Evolutionary conservation across 495 filamentous ascomycete species (phyloP).

Genomic region (Podospora comata): DNA sequence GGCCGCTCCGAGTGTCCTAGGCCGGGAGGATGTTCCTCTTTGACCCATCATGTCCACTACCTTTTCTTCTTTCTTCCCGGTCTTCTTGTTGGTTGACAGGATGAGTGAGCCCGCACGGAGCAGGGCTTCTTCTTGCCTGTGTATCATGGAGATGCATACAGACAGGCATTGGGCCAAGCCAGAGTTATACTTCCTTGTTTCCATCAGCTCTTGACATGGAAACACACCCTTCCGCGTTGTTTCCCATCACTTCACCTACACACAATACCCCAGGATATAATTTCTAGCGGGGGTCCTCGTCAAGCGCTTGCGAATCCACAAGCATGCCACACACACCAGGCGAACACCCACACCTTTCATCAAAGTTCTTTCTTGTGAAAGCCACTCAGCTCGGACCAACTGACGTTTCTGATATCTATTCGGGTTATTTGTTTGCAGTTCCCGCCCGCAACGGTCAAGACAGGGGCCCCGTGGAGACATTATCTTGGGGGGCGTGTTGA

Average conservation of each 20-base stretch:
- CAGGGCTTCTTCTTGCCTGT: slow-evolving; percentile 10
- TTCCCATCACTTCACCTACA: slow-evolving; percentile 18
- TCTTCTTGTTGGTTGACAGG: slow-evolving; percentile 11
- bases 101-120: slow-evolving; percentile 18
- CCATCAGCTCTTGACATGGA: slow-evolving; percentile 9
- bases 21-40: slow-evolving; percentile 26
- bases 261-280: slow-evolving; percentile 24
- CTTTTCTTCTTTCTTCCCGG: slow-evolving; percentile 10
- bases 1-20: slow-evolving; percentile 27
- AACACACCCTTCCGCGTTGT: slow-evolving; percentile 5
- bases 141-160: not conserved
- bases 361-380: not conserved
- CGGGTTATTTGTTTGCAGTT: slow-evolving; percentile 12
- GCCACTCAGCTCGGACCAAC: slow-evolving; percentile 12
- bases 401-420: slow-evolving; percentile 19
- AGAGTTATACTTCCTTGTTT: slow-evolving; percentile 24
- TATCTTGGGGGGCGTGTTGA: not conserved
- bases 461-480: not conserved
- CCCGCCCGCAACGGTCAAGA: not conserved
- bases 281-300: slow-evolving; percentile 28
- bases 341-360: slow-evolving; percentile 6
- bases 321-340: slow-evolving; percentile 18
- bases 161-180: slow-evolving; percentile 9
- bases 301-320: slow-evolving; percentile 31
- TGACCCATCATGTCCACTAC: slow-evolving; percentile 18